Base-by-base conservation (phyloP, 1,139 yeast genomes). In the Debaryomycetaceae sp. region DNA sequence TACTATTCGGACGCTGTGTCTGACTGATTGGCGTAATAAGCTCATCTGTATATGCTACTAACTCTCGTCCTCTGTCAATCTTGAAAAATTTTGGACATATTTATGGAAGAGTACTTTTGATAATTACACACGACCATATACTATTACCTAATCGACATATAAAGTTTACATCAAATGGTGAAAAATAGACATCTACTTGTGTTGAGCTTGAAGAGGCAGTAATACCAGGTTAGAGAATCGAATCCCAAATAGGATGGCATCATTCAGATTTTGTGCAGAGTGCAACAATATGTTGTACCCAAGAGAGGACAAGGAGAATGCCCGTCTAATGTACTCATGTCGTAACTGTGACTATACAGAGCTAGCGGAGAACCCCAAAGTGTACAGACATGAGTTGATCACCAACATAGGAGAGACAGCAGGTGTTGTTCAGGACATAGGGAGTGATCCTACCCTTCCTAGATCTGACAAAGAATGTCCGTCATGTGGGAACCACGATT, bases 211-310 rank as follows among this genome's bases (percentile, higher is more conserved):
- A 27, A 27, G 31, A 27, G 31, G 31, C 11, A 7, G 11, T 27
- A 7, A 8, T 7, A 27, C 11, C 31, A 27, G 31, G 31, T 11
- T 27, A 11, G 11, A 27, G 31, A 27, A 27, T 27, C 4, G 31
- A 4, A 3, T 8, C 4, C 8, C 31, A 27, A 4, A 3, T 11
- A 50, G 6, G 46, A 88, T 87, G 96, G 88, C 95, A 47, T 87
- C 96, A 39, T 90, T 90, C 68, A 80, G 95, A 63, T 90, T 90
- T 71, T 90, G 97, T 65, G 85, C 93, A 54, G 95, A 88, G 62
- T 90, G 95, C 79, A 95, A 95, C 76, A 95, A 95, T 63, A 91
- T 93, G 99, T 80, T 93, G 69, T 95, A 93, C 65, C 99, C 99
- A n/a, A 83, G 88, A 56, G 99, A 95, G 70, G 99, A 95, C 64